A percentile compares a stretch with the other conserved stretches of the same genome.
phyloP scores from a whole-genome alignment of 2,329 filamentous ascomycete species.

The Juglanconis juglandina region DNA sequence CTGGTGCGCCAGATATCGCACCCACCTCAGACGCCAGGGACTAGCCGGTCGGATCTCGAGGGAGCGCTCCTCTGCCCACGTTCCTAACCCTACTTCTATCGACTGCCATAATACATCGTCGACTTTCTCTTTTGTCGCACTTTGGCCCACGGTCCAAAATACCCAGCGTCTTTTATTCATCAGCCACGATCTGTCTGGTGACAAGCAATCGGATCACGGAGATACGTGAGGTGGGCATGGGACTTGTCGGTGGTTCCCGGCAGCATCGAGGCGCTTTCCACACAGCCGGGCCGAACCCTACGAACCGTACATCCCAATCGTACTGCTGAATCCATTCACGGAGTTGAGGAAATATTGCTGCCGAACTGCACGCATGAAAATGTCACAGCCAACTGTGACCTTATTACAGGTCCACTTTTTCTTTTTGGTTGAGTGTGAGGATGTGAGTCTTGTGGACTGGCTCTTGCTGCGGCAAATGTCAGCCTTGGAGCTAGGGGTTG shows the following conservation, averaged over 20 bases:
- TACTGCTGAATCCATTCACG: conserved; percentile 4
- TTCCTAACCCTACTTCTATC: conserved; percentile 9
- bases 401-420: neutral
- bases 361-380: conserved; percentile 6
- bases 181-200: conserved; percentile 6
- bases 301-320: conserved; percentile 9
- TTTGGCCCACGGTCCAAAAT: conserved; percentile 13
- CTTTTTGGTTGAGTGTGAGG: conserved; percentile 2
- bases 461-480: neutral
- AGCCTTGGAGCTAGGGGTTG: conserved; percentile 4
- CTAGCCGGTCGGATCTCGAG: conserved; percentile 3
- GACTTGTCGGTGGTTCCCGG: conserved; percentile 2
- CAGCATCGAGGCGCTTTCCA: conserved; percentile 7
- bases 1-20: conserved; percentile 22
- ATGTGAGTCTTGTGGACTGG: neutral
- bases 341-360: conserved; percentile 2
- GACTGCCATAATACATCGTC: conserved; percentile 14
- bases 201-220: neutral
- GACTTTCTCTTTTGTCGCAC: conserved; percentile 7
- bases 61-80: conserved; percentile 6
- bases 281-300: neutral
- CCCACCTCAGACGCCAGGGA: conserved; percentile 10
- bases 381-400: conserved; percentile 12
- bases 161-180: conserved; percentile 10
- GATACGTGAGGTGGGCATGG: conserved; percentile 2